Evolutionary conservation across 805 yeast species (phyloP), one percentile per base, ranked within the genome.

Genomic region (Candida coleopterorum): DNA sequence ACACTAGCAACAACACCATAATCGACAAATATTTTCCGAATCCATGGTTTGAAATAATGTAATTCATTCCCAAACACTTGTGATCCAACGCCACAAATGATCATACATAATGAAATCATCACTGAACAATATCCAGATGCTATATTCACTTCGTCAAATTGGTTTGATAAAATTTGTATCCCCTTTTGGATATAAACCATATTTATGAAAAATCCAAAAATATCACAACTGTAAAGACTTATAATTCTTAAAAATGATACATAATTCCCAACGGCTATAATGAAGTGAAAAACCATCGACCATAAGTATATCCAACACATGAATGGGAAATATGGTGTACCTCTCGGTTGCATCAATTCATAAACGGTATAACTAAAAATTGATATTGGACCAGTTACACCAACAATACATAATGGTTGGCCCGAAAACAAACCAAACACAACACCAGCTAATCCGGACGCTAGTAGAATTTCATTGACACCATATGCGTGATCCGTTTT

Each of bases 231-330:
- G 53, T 77, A 90, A 35, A 77, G 66, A 2, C 96, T 82, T 18
- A 89, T 85, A 47, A 74, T 79, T 44, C 76, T 75, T 61, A 87
- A 65, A 33, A 75, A 77, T 37, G 77, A 68, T 21, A 85, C 84
- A 43, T 75, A 63, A 56, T 90, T 90, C 35, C 74, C 60, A 3
- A 82, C 42, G 0, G 96, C 89, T 25, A 90, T 66, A 1, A 79
- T 40, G 18, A 85, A 63, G 60, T 93, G 97, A 62, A 85, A 71
- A 9, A 79, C 70, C 85, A 83, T 81, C 4, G 86, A 73, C 98
- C 98, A 90, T 5, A 93, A 67, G 50, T 88, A 85, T 22, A 90
- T 68, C 97, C 97, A 93, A 54, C 90, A 81, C 96, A 93, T 89
- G 56, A 90, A 90, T 12, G 89, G 87, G 60, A 90, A 88, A 55